Percentiles rank a stretch among this genome's conserved stretches.
Conservation (phyloP, 768 basidiomycete genomes). For the Flagelloscypha sp. region DNA sequence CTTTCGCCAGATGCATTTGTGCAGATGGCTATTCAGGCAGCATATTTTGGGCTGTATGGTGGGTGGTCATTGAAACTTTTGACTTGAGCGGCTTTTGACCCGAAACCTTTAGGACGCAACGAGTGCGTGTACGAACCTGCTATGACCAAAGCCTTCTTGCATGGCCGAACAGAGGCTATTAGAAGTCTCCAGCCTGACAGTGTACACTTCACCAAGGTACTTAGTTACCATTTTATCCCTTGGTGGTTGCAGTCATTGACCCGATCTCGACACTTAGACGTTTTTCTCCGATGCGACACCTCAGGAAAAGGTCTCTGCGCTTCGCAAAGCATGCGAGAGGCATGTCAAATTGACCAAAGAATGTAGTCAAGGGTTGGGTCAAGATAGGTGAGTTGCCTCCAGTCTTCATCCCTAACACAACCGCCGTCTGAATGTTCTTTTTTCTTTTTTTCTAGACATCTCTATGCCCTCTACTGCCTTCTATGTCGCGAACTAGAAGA, state of each 20-base stretch:
- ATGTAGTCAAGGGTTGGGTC: constrained; percentile 84
- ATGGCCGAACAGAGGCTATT: constrained; percentile 94
- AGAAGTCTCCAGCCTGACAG: constrained; percentile 82
- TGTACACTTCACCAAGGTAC: constrained; percentile 76
- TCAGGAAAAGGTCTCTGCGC: constrained; percentile 60
- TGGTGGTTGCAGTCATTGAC: not conserved
- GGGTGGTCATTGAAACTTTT: constrained; percentile 12
- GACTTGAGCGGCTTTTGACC: not conserved
- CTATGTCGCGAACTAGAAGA: constrained; percentile 70
- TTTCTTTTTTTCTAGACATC: constrained; percentile 40
- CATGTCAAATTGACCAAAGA: constrained; percentile 84
- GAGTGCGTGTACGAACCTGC: constrained; percentile 97
- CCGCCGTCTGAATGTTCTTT: not conserved
- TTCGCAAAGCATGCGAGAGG: constrained; percentile 77
- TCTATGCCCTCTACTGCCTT: constrained; percentile 94
- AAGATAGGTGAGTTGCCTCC: constrained; percentile 56
- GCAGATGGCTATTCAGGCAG: constrained; percentile 98
- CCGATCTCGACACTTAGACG: constrained; percentile 36
- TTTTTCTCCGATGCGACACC: constrained; percentile 78
- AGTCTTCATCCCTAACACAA: too few species aligned
- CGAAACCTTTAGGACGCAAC: constrained; percentile 47
- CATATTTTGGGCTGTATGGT: constrained; percentile 90
- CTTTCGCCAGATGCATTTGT: constrained; percentile 98
- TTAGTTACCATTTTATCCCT: not conserved
- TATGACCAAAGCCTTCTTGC: constrained; percentile 94